Evolutionary conservation across 31 red algal genomes (phyloP), one percentile per base, ranked within the genome.

Genomic region (Porphyra umbilicalis): DNA sequence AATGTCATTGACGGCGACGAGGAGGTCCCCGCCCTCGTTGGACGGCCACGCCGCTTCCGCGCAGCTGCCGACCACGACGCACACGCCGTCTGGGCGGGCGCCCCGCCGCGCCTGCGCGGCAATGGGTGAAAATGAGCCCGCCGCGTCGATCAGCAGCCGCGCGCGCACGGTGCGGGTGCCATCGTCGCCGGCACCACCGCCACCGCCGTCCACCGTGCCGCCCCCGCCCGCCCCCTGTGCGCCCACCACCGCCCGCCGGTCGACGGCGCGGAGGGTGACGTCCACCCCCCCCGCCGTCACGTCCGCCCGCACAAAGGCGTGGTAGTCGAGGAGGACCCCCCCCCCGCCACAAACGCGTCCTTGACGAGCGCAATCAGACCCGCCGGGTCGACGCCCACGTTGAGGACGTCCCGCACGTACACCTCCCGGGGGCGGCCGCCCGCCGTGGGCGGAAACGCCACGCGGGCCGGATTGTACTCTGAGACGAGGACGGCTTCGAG

Each of bases 41-140:
- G 83, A 81, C 10, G 80, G 83, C 86, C 85, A 85, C 29, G 86
- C 76, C 15, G 84, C 96, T 14, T 33, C 40, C 78, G 86, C 81
- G 78, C 95, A 98, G 30, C 86, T 85, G 39, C 96, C 96, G 35
- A 98, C 96, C n/a, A 90, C 89, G 31, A 95, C 71, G 75, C 96
- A 98, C 32, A 98, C 88, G 30, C 92, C 93, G 76, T 95, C 93
- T 37, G 96, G 96, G 44, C 81, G 80, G 29, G 83, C 37, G 76
- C 83, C 83, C 67, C 77, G 35, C 38, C 96, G 78, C 34, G 86
- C 76, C 77, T 98, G 96, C 75, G 83, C 34, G 11, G 86, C 86
- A 35, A 98, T 95, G 25, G 96, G 96, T 0, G 93, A 95, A 74
- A 90, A 90, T 9, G 80, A 81, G 57, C 96, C 96, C 93, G 95